Conservation (phyloP, 257 asterid species). For the Solanum megistacrolobum region DNA sequence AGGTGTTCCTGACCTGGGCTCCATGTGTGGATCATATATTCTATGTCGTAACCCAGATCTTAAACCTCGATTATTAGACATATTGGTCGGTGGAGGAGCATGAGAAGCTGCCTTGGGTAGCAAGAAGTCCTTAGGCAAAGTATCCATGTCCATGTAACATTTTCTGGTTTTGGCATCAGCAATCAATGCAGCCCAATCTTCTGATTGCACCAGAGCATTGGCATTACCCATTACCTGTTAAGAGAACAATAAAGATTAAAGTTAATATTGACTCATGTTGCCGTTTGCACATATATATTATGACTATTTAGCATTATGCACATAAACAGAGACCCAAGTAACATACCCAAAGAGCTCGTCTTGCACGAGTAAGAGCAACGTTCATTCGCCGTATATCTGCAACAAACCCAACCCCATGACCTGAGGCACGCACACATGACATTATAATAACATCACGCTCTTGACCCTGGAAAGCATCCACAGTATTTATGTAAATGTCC, state of each 20-base stretch:
- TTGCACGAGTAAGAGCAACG: slow-evolving; percentile 95
- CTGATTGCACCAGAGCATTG: slow-evolving; percentile 62
- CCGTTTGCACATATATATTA: not conserved
- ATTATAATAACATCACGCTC: slow-evolving; percentile 96
- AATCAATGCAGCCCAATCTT: slow-evolving; percentile 90
- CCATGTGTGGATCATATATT: slow-evolving; percentile 60
- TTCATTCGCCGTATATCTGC: slow-evolving; percentile 99
- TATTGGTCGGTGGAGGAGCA: slow-evolving; percentile 36
- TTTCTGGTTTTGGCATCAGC: slow-evolving; percentile 77
- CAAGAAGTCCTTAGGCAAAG: slow-evolving; percentile 79
- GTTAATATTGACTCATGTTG: not conserved
- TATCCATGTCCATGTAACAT: slow-evolving; percentile 86
- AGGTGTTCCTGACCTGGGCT: slow-evolving; percentile 85
- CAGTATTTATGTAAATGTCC: slow-evolving; percentile 88
- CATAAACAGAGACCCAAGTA: not conserved
- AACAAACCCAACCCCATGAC: slow-evolving; percentile 94
- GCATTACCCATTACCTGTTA: slow-evolving; percentile 96
- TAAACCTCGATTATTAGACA: slow-evolving; percentile 46
- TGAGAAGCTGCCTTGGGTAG: slow-evolving; percentile 37
- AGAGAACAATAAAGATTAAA: not conserved
- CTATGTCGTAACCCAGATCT: slow-evolving; percentile 69
- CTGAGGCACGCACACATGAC: slow-evolving; percentile 97
- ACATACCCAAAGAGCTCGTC: slow-evolving; percentile 97
- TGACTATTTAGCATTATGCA: not conserved
- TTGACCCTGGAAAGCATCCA: slow-evolving; percentile 99